A percentile compares a stretch with the other conserved stretches of the same genome.
Conservation (phyloP, 2,329 filamentous ascomycete species). For the Hypoxylon rubiginosum region DNA sequence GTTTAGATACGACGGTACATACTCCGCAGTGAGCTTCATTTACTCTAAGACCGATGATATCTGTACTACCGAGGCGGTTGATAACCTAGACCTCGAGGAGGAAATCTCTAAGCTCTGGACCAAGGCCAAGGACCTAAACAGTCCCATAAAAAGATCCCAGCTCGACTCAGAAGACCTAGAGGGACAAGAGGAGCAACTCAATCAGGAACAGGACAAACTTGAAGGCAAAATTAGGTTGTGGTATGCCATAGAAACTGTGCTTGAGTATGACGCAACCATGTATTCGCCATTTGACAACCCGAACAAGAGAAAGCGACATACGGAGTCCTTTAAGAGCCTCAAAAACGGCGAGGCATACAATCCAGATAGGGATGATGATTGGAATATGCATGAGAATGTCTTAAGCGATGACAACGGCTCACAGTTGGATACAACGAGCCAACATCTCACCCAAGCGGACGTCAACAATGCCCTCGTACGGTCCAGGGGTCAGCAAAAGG, state of each 20-base stretch:
- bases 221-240: conserved; percentile 53
- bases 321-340: conserved; percentile 29
- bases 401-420: conserved; percentile 47
- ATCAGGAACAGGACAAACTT: conserved; percentile 57
- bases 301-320: conserved; percentile 60
- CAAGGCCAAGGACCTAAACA: conserved; percentile 44
- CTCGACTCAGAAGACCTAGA: conserved; percentile 45
- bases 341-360: conserved; percentile 22
- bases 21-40: conserved; percentile 67
- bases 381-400: conserved; percentile 49
- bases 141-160: conserved; percentile 7
- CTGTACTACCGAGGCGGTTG: conserved; percentile 53
- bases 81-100: conserved; percentile 55
- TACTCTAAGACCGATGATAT: conserved; percentile 67
- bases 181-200: conserved; percentile 48
- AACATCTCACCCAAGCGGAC: conserved; percentile 58
- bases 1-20: conserved; percentile 69
- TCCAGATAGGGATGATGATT: conserved; percentile 27
- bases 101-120: conserved; percentile 54
- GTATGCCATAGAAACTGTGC: conserved; percentile 47
- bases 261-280: conserved; percentile 58
- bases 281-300: conserved; percentile 45
- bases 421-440: conserved; percentile 37
- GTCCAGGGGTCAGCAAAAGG: conserved; percentile 52
- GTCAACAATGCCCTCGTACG: conserved; percentile 53